Conservation (phyloP, 2,329 filamentous ascomycete species). For the Cordyceps fumosorosea region DNA sequence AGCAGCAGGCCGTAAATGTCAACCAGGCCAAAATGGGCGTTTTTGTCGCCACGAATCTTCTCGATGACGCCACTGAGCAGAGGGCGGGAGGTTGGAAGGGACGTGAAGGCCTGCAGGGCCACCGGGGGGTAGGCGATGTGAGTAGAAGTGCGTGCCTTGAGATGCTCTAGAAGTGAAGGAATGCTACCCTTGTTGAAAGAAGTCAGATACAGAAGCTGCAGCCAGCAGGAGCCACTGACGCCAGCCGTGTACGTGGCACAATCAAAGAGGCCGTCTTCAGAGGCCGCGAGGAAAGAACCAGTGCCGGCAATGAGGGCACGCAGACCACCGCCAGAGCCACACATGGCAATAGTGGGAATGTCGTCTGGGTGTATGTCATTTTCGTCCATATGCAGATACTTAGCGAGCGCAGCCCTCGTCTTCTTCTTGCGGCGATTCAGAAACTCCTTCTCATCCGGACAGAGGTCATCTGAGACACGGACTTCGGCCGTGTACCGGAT, state of each 20-base stretch:
- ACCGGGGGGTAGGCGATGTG: slow-evolving; percentile 91
- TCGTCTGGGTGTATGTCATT: slow-evolving; percentile 85
- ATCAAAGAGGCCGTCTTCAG: slow-evolving; percentile 85
- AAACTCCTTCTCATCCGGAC: slow-evolving; percentile 75
- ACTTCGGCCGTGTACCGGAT: slow-evolving; percentile 77
- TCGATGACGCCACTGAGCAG: slow-evolving; percentile 84
- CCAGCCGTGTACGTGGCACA: slow-evolving; percentile 93
- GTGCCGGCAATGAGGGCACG: slow-evolving; percentile 85
- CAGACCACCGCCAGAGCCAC: slow-evolving; percentile 86
- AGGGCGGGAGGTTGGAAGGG: slow-evolving; percentile 87
- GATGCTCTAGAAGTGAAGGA: slow-evolving; percentile 66
- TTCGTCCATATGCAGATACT: slow-evolving; percentile 72
- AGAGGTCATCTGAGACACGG: slow-evolving; percentile 73
- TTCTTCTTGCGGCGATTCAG: slow-evolving; percentile 60
- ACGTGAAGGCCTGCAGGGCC: slow-evolving; percentile 73
- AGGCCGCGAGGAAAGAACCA: slow-evolving; percentile 76
- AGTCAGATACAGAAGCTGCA: slow-evolving; percentile 74
- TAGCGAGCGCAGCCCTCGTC: slow-evolving; percentile 67
- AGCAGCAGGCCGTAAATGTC: slow-evolving; percentile 87
- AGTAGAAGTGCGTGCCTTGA: slow-evolving; percentile 76
- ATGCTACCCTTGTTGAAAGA: slow-evolving; percentile 66
- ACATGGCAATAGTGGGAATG: slow-evolving; percentile 87
- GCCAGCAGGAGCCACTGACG: slow-evolving; percentile 93
- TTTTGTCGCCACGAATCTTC: slow-evolving; percentile 69
- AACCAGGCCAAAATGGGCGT: slow-evolving; percentile 78